Evolutionary conservation across 495 filamentous ascomycete genomes (phyloP).

Genomic region (Pseudevernia furfuracea): DNA sequence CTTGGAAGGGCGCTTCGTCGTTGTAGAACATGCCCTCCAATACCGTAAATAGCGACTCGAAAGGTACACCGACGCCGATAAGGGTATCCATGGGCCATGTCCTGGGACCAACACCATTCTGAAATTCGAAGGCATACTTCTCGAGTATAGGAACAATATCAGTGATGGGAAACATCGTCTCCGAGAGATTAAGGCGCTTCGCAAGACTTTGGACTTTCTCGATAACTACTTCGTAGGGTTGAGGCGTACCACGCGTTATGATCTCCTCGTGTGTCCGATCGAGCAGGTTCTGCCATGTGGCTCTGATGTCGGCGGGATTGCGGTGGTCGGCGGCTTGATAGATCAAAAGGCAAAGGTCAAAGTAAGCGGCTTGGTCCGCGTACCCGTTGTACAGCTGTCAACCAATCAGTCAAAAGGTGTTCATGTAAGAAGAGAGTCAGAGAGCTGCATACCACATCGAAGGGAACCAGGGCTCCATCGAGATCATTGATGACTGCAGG

Average conservation of each 20-base stretch:
- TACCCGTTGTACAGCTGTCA: conserved; percentile 79
- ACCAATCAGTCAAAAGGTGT: conserved; percentile 16
- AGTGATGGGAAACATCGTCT: conserved; percentile 67
- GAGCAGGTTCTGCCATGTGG: conserved; percentile 80
- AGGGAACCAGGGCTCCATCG: conserved; percentile 62
- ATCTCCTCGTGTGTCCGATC: conserved; percentile 60
- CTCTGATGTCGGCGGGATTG: conserved; percentile 67
- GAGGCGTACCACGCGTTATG: conserved; percentile 40
- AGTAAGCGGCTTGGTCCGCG: conserved; percentile 80
- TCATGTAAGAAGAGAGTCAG: neutral
- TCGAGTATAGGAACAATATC: conserved; percentile 65
- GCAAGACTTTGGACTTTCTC: conserved; percentile 69
- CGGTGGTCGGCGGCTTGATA: conserved; percentile 84
- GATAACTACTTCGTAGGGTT: conserved; percentile 73
- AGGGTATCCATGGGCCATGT: conserved; percentile 81
- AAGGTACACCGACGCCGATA: conserved; percentile 63
- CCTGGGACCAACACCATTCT: conserved; percentile 56
- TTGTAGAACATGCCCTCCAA: conserved; percentile 79
- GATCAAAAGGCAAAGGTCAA: conserved; percentile 85
- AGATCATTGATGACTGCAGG: conserved; percentile 55
- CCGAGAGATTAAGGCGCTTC: conserved; percentile 66
- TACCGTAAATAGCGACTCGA: conserved; percentile 64
- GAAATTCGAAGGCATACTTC: conserved; percentile 64
- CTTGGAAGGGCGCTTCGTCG: conserved; percentile 76
- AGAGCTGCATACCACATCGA: conserved; percentile 58